Base-by-base conservation (phyloP, 176 grass and related monocot species). In the Rhynchospora breviuscula region DNA sequence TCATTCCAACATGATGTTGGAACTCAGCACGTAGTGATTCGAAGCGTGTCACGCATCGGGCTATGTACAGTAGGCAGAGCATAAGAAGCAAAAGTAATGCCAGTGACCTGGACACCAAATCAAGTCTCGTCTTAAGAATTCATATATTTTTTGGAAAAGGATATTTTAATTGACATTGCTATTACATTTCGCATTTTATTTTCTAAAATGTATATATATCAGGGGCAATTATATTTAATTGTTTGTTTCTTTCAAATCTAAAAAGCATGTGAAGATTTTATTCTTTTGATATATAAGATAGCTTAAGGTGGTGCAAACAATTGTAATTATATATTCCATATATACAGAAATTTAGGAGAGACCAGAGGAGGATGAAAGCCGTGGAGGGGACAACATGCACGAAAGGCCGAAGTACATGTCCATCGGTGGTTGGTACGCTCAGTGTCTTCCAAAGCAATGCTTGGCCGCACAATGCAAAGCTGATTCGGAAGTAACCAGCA, bases 1-100 rank as follows among this genome's bases (percentile, higher is more conserved):
- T 97, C 76, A 91, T 85, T 10, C 94, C 91, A 10, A 97, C 88
- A 8, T 92, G 94, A 86, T 97, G 94, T 18, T 85, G 70, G 84
- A 90, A 93, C 84, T 97, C 91, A 56, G 89, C 87, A 0, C 79
- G 83, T 2, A 97, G 88, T 14, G 75, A 83, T 31, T 91, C 86
- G 13, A 87, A 87, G 14, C 61, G 61, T 67, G 61, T 49, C 8
- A 82, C 9, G 12, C 80, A 82, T 9, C 80, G 80, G 8, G 43
- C 47, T 48, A 52, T 29, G 12, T 82, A 82, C 63, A 82, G 7
- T 11, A 82, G 44, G 43, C 80, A 67, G 57, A 82, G 61, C 7
- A 10, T 48, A 18, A 82, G 43, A 2, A 82, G 80, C 1, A 43
- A 66, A 52, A 82, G 45, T 15, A 53, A 67, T 25, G 80, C 80